A percentile compares a stretch with the other conserved stretches of the same genome.
Evolutionary conservation across 2,329 filamentous ascomycete species (phyloP).

Genomic region (Talaromyces sp.): DNA sequence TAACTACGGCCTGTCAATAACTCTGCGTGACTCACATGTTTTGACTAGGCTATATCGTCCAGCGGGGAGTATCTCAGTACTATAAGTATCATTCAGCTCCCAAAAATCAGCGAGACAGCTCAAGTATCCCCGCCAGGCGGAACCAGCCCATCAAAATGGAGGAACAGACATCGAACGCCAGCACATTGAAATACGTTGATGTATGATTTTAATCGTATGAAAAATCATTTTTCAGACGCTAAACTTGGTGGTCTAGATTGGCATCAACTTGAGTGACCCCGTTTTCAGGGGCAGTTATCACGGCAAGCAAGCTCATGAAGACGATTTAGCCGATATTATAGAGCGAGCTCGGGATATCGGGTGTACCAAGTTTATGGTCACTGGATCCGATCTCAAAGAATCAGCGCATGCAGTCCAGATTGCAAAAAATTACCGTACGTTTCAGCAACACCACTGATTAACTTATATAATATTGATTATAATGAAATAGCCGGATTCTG

Average conservation of each 20-base stretch:
- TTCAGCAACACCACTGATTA: too few species aligned
- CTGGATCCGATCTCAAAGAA: conserved; percentile 78
- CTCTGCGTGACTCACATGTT: background rate
- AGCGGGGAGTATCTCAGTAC: background rate
- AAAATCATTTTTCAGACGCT: background rate
- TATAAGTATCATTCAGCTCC: background rate
- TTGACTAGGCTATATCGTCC: background rate
- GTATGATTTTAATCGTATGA: conserved; percentile 27
- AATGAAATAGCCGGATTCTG: conserved; percentile 63
- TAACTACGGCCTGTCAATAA: background rate
- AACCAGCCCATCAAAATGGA: background rate
- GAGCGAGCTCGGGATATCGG: conserved; percentile 70
- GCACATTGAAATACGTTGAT: conserved; percentile 43
- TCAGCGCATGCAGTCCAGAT: conserved; percentile 70
- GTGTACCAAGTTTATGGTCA: conserved; percentile 86
- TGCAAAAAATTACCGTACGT: conserved; percentile 67
- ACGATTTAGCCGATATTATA: conserved; percentile 60
- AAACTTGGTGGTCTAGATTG: conserved; percentile 52
- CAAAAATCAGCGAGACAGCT: background rate
- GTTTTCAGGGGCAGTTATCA: conserved; percentile 83
- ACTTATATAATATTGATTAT: conserved; percentile 12
- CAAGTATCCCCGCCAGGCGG: background rate
- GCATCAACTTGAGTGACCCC: conserved; percentile 92
- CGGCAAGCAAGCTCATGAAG: conserved; percentile 58
- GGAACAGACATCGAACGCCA: conserved; percentile 23